Evolutionary conservation across 768 basidiomycete species (phyloP).

Genomic region (Tubosaeta sp.): DNA sequence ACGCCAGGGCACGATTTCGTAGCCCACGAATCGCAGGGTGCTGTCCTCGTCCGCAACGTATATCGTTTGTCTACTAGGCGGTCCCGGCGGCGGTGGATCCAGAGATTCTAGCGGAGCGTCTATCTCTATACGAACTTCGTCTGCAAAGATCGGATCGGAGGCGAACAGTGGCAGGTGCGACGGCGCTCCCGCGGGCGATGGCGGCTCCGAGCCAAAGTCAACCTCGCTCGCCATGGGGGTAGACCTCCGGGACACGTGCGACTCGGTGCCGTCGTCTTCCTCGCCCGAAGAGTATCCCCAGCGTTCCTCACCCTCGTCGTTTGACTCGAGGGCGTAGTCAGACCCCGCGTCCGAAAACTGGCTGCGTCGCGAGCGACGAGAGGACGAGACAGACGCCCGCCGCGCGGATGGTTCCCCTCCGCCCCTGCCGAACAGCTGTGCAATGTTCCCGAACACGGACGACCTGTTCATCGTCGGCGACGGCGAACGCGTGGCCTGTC

Average conservation of each 20-base stretch:
- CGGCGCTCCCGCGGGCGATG: constrained; percentile 43
- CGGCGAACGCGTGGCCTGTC: constrained; percentile 32
- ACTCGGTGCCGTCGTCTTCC: constrained; percentile 49
- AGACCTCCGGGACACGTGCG: constrained; percentile 17
- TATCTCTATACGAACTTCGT: constrained; percentile 80
- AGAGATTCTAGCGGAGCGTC: constrained; percentile 57
- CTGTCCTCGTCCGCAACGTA: constrained; percentile 88
- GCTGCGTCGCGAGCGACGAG: constrained; percentile 46
- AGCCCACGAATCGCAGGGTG: constrained; percentile 83
- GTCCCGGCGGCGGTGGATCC: constrained; percentile 73
- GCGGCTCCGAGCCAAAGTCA: constrained; percentile 68
- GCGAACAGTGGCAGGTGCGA: constrained; percentile 63
- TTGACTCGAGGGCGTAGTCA: constrained; percentile 52
- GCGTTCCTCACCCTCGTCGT: constrained; percentile 64
- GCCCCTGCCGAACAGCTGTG: constrained; percentile 59
- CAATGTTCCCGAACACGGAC: constrained; percentile 60
- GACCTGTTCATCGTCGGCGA: constrained; percentile 36
- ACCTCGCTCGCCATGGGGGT: constrained; percentile 48
- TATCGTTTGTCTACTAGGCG: constrained; percentile 81
- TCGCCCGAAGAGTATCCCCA: constrained; percentile 94
- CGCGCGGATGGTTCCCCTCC: constrained; percentile 40
- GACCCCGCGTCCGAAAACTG: constrained; percentile 55
- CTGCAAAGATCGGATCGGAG: constrained; percentile 77
- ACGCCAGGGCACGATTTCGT: constrained; percentile 62
- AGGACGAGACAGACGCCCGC: constrained; percentile 48